Evolutionary conservation across 2,329 filamentous ascomycete species (phyloP), one percentile per base, ranked within the genome.

Genomic region (Zymoseptoria crescenta): DNA sequence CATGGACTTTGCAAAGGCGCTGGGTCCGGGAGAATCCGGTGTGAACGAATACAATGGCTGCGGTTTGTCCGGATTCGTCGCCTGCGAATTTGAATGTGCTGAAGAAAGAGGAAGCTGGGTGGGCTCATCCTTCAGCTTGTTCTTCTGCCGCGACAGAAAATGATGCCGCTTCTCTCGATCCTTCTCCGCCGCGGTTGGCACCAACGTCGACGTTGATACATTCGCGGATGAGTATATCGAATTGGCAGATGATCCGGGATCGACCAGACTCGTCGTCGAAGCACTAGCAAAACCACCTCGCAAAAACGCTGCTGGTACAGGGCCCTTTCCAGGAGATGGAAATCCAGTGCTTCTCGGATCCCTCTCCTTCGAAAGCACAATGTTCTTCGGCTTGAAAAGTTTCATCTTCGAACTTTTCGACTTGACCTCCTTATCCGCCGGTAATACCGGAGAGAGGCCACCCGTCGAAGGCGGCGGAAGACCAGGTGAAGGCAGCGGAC

Each of bases 11-110:
- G 86, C 81, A 71, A 97, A 96, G 30, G 82, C 81, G 55, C 80
- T 81, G 13, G 86, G 84, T 0, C 82, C 86, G 1, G 89, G 88
- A 61, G 87, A 91, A 7, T 86, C 81, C 1, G 88, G 88, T 1
- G 89, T 88, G 73, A 93, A 92, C 62, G 85, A 91, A 76, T 93
- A 93, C 4, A 93, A 74, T 57, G 87, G 89, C 65, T 84, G 87
- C 0, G 89, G 87, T 2, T 87, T 87, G 68, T 78, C 86, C 0
- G 88, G 88, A 67, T 92, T 88, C 5, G 86, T 87, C 1, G 88
- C 87, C 65, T 83, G 82, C 1, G 88, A 91, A 68, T 89, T 92
- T 73, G 87, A 91, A 60, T 85, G 83, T 2, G 87, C 87, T 3
- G 88, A 91, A 0, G 87, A 91, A 2, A 92, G 75, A 1, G 87